Base-by-base conservation (phyloP, 345 rosid species). In the Sonneratia alba region DNA sequence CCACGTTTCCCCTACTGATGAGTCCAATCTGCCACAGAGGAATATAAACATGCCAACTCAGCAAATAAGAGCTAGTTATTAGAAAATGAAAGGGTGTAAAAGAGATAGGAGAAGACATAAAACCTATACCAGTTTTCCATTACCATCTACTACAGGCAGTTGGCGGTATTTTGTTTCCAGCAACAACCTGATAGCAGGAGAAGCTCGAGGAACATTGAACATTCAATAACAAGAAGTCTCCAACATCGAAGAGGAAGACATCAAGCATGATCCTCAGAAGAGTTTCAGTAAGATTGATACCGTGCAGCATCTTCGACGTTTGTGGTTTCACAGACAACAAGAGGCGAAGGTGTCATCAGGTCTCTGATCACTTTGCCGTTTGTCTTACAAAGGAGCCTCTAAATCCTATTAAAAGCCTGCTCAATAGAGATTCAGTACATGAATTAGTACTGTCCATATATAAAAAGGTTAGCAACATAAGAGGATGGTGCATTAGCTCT, bases 291-390 rank as follows among this genome's bases (percentile, higher is more conserved):
- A 14, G 47, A 56, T 21, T 11, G 36, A 57, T 81, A 94, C 97
- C 97, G 88, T 55, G 91, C 96, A 77, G 96, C 98, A 74, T 90
- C 96, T 80, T 90, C 96, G 71, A 94, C 71, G 79, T 89, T 86
- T 74, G 98, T 85, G 40, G 86, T 81, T 74, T 89, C 97, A 73
- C 80, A 81, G 67, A 91, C 90, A 77, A 85, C 89, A 0, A 88
- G 91, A 1, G 98, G 97, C 74, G 91, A 81, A 59, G 96, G 86
- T 0, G 97, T 91, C 98, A 94, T 94, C 89, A 94, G 81, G 77
- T 94, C 96, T 56, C 97, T 97, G 36, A 91, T 87, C 61, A 90
- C 91, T 85, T 86, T 91, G 34, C 97, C 97, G 57, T 86, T 79
- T 61, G 85, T 91, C 87, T 94, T 91, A 70, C 73, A 83, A 6